These are phyloP conservation scores for Myriosclerotinia duriaeana DNA, from an alignment of 2,329 filamentous ascomycete genomes.

Conservation along the genomic window DNA sequence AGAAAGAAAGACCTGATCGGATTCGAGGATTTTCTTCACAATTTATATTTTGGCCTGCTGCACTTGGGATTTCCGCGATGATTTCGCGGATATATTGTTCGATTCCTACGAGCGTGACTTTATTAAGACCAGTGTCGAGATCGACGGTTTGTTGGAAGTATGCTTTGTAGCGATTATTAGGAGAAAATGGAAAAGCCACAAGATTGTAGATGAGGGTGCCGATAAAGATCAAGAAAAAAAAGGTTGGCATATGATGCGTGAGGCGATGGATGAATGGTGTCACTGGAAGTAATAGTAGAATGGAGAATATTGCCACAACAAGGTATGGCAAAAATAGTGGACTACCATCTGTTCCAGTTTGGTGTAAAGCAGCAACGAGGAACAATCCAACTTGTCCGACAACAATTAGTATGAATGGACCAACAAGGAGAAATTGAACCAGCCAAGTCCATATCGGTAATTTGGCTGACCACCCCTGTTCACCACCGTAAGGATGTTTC, in stretches of 20 bases:
- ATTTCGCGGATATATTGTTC: constrained; percentile 66
- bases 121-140: constrained; percentile 69
- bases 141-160: constrained; percentile 83
- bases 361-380: constrained; percentile 68
- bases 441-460: constrained; percentile 86
- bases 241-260: constrained; percentile 75
- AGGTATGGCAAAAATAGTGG: constrained; percentile 70
- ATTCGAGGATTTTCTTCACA: constrained; percentile 49
- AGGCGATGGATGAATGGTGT: constrained; percentile 85
- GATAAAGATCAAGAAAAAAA: constrained; percentile 70
- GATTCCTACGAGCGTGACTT: constrained; percentile 67
- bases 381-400: constrained; percentile 74
- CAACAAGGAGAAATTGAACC: constrained; percentile 77
- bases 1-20: constrained; percentile 58
- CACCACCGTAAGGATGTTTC: constrained; percentile 58
- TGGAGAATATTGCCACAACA: constrained; percentile 63
- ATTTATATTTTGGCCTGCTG: constrained; percentile 58
- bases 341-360: constrained; percentile 83
- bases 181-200: constrained; percentile 82
- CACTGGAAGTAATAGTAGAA: constrained; percentile 72
- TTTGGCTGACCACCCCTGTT: constrained; percentile 81
- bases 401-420: constrained; percentile 74
- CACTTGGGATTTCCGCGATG: constrained; percentile 68
- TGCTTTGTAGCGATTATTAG: constrained; percentile 75
- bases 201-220: constrained; percentile 85